Conservation (phyloP, 495 filamentous ascomycete genomes). For the Elaphomyces granulatus region DNA sequence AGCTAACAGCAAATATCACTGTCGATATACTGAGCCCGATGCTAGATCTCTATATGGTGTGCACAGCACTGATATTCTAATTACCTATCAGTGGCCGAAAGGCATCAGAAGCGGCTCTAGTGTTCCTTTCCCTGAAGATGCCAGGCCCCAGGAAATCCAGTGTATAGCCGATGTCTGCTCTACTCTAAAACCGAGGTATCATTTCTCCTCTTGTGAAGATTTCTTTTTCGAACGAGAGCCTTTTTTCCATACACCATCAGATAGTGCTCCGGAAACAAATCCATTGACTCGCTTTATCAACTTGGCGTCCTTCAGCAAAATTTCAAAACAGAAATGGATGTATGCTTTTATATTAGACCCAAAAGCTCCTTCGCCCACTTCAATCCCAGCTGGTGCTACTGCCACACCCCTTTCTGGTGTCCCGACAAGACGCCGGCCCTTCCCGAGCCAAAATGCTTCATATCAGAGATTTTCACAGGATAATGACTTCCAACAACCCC, state of each 20-base stretch:
- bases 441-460: constrained; percentile 34
- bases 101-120: constrained; percentile 49
- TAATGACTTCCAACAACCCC: constrained; percentile 25
- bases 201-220: constrained; percentile 55
- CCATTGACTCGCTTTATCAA: constrained; percentile 78
- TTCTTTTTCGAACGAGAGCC: constrained; percentile 85
- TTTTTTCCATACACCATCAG: constrained; percentile 58
- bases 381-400: constrained; percentile 53
- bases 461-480: constrained; percentile 45
- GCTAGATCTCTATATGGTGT: constrained; percentile 57
- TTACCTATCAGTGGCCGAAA: constrained; percentile 77
- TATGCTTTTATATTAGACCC: constrained; percentile 76
- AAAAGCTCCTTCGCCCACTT: constrained; percentile 38
- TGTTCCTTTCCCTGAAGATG: constrained; percentile 31
- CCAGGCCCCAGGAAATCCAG: constrained; percentile 30
- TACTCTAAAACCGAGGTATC: constrained; percentile 71
- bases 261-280: constrained; percentile 35
- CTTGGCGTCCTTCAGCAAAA: constrained; percentile 60
- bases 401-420: constrained; percentile 47
- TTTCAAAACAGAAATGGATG: constrained; percentile 64
- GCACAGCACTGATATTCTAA: constrained; percentile 64
- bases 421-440: constrained; percentile 44
- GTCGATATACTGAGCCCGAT: constrained; percentile 62
- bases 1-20: constrained; percentile 47
- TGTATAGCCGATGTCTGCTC: constrained; percentile 61